Evolutionary conservation across 106 monocot genomes (phyloP), one percentile per base, ranked within the genome.

Genomic region (Dioscorea alata): DNA sequence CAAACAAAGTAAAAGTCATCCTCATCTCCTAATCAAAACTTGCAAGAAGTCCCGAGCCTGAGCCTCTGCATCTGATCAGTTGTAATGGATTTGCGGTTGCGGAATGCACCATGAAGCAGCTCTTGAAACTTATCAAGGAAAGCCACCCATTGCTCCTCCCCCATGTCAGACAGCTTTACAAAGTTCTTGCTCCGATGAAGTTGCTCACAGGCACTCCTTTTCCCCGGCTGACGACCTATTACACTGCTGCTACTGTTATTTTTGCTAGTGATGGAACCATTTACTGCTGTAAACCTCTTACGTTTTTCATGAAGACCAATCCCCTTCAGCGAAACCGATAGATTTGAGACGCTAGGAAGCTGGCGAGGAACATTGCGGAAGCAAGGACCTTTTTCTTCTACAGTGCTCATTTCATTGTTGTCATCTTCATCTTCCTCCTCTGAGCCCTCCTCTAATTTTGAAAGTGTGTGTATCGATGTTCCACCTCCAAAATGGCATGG

Each of bases 41-140:
- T 82, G 79, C 82, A 86, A 13, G 88, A 84, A 81, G 78, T 84
- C 17, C 88, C 88, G 9, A 88, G 73, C 72, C 79, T 74, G 49
- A 69, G 88, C 72, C 65, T 81, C 71, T 69, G 81, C 69, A 77
- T 75, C 66, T 74, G 81, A 0, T 66, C 77, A 3, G 69, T 50
- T 33, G 78, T 60, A 48, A 57, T 56, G 15, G 48, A 79, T 69
- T 71, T 79, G 8, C 83, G 66, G 19, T 56, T 69, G 9, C 56
- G 67, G 54, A 90, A 83, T 0, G 84, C 83, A 18, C 49, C 74
- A 1, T 66, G 67, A 34, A 87, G 74, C 50, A 94, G 71, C 31
- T 85, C 87, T 59, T 75, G 84, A 69, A 94, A 87, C 78, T 80
- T 90, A 57, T 83, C 85, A 32, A 94, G 87, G 65, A 90, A 94